Base-by-base conservation (phyloP, 1,284 basidiomycete species). In the Leccinum angustisporum region DNA sequence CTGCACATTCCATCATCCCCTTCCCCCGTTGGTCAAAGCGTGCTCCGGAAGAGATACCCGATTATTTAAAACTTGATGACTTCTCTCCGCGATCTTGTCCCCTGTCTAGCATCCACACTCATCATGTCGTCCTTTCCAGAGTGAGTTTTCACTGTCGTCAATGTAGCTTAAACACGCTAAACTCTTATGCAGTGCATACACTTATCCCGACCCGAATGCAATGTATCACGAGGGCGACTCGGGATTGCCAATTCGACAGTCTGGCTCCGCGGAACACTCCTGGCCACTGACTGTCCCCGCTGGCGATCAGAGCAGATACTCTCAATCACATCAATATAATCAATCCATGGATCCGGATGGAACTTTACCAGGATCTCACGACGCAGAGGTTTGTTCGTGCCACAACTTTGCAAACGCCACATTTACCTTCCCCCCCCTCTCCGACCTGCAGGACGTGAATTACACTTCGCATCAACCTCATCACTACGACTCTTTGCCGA, bases 41-140 rank as follows among this genome's bases (percentile, higher is more conserved):
- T 60, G 54, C 56, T 57, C 56, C 56, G 65, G 53, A 48, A 57
- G 48, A 59, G 54, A 51, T 56, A 43, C 38, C 54, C 55, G 62
- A 54, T 61, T 64, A 72, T 68, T 74, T 72, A 74, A 72, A 63
- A 38, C 46, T 57, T 16, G 5, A 38, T 59, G 61, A 27, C 30
- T 46, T 16, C 53, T 33, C 48, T 59, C 50, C 60, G 52, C 36
- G 61, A 61, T 58, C 57, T 21, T 5, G 59, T 59, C 53, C 56
- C 21, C 16, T 54, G 11, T 60, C 21, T 56, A 58, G 30, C 38
- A 56, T 46, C 67, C 33, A 31, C 60, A 33, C 40, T 25, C 57
- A 56, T 14, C 62, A 70, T 70, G 69, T 67, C 68, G 46, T 63
- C 67, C 7, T 46, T 56, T 36, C 56, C 60, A 48, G 54, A 60